phyloP scores from a whole-genome alignment of 2,329 filamentous ascomycete species.

The Colletotrichum eremochloae region DNA sequence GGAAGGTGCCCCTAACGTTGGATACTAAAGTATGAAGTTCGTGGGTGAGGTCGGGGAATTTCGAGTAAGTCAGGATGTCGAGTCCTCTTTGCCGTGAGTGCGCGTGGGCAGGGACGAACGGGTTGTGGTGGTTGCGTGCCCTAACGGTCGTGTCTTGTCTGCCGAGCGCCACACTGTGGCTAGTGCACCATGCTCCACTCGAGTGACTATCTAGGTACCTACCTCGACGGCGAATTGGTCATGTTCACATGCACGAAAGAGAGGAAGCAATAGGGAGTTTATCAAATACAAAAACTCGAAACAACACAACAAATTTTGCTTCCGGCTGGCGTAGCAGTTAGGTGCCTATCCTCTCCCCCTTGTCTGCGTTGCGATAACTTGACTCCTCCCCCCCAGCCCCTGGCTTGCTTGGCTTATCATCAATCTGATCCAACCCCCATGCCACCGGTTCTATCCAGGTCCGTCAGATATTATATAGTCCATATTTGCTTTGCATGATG shows the following conservation, averaged over 20 bases:
- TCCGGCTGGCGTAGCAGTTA: neutral
- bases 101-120: slow-evolving; percentile 24
- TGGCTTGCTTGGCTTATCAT: neutral
- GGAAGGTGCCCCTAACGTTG: slow-evolving; percentile 38
- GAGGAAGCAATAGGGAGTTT: neutral
- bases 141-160: slow-evolving; percentile 37
- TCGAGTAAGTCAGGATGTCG: slow-evolving; percentile 29
- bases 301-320: neutral
- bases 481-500: neutral
- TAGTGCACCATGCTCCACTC: neutral
- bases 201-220: neutral
- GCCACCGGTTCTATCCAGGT: neutral
- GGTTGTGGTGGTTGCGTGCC: slow-evolving; percentile 43
- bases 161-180: slow-evolving; percentile 18
- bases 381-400: neutral
- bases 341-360: no score
- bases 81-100: slow-evolving; percentile 22
- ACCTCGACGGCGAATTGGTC: neutral
- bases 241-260: no score
- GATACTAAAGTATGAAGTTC: slow-evolving; percentile 28
- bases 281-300: neutral
- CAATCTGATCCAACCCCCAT: neutral
- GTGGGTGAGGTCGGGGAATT: slow-evolving; percentile 24
- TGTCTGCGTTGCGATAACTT: neutral
- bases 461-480: neutral